Conservation (phyloP, 2,329 filamentous ascomycete genomes). For the Westerdykella aurantiaca region DNA sequence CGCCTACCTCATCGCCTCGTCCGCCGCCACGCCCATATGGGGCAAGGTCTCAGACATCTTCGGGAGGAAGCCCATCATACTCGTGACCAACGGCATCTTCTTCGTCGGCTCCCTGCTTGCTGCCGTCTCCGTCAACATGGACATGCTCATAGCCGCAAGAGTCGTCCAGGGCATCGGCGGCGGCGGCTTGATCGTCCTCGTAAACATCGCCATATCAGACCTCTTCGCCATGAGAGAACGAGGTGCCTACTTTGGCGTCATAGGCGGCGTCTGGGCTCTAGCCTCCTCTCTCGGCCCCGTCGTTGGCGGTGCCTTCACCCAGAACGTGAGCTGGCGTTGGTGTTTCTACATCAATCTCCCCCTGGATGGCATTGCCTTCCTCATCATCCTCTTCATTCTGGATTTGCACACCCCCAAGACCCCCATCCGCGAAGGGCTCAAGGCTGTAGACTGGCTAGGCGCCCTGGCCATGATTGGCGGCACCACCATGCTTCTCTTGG, state of each 20-base stretch:
- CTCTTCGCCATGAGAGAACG: conserved; percentile 56
- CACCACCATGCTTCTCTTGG: conserved; percentile 79
- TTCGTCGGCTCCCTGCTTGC: conserved; percentile 58
- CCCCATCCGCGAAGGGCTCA: conserved; percentile 55
- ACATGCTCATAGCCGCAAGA: conserved; percentile 58
- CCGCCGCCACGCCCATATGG: conserved; percentile 53
- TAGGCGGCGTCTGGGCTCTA: conserved; percentile 62
- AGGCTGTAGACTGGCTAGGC: conserved; percentile 62
- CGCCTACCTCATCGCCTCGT: conserved; percentile 46
- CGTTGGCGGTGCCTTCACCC: conserved; percentile 61
- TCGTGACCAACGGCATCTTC: conserved; percentile 57
- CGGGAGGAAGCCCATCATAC: conserved; percentile 58
- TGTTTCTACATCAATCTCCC: conserved; percentile 61
- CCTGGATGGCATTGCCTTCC: conserved; percentile 54
- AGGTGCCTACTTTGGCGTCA: conserved; percentile 58
- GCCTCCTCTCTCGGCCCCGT: conserved; percentile 61
- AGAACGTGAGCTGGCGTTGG: conserved; percentile 57
- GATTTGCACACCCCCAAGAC: conserved; percentile 63
- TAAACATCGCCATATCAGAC: conserved; percentile 60
- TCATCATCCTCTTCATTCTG: conserved; percentile 57
- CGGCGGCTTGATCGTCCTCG: conserved; percentile 58
- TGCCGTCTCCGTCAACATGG: conserved; percentile 52
- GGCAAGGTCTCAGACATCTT: conserved; percentile 62
- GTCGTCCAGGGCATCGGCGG: conserved; percentile 59
- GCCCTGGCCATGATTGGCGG: conserved; percentile 64